phyloP scores from a whole-genome alignment of 1,284 basidiomycete species.

The Trichosporon inkin region DNA sequence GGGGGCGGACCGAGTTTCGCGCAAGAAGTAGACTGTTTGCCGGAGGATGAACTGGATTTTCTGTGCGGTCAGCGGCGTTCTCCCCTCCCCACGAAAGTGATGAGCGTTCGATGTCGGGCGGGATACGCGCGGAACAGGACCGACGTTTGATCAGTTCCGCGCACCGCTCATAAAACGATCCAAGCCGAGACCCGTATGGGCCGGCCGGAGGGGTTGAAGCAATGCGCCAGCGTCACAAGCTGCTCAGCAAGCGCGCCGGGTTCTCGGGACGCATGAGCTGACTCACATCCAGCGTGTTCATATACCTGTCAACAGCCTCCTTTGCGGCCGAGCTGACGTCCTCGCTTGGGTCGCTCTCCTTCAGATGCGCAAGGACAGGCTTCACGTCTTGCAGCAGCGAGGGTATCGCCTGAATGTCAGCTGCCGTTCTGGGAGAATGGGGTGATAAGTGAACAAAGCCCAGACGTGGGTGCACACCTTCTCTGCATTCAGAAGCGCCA shows the following conservation, averaged over 20 bases:
- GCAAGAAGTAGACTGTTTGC: slow-evolving; percentile 44
- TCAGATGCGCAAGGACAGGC: slow-evolving; percentile 39
- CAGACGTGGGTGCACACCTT: slow-evolving; percentile 24
- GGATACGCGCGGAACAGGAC: too few relatives aligned
- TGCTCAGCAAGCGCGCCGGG: too few relatives aligned
- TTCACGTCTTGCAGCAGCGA: slow-evolving; percentile 38
- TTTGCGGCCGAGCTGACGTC: slow-evolving; percentile 25
- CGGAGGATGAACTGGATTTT: slow-evolving; percentile 48
- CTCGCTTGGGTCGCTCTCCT: slow-evolving; percentile 23
- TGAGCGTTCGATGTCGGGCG: too few relatives aligned
- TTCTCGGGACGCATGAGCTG: not conserved
- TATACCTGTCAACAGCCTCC: slow-evolving; percentile 37
- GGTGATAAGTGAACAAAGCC: not conserved
- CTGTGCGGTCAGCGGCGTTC: slow-evolving; percentile 23
- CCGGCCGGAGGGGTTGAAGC: too few relatives aligned
- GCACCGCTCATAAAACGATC: too few relatives aligned
- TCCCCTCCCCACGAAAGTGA: too few relatives aligned
- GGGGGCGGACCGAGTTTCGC: slow-evolving; percentile 35
- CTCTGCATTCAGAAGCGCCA: slow-evolving; percentile 39
- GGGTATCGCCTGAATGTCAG: slow-evolving; percentile 35
- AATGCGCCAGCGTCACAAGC: too few relatives aligned
- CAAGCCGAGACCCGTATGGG: too few relatives aligned
- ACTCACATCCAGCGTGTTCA: slow-evolving; percentile 43
- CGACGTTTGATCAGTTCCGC: too few relatives aligned
- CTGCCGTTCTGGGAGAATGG: not conserved